Conservation (phyloP, 176 grass and related monocot species). For the Bolboschoenus planiculmis region DNA sequence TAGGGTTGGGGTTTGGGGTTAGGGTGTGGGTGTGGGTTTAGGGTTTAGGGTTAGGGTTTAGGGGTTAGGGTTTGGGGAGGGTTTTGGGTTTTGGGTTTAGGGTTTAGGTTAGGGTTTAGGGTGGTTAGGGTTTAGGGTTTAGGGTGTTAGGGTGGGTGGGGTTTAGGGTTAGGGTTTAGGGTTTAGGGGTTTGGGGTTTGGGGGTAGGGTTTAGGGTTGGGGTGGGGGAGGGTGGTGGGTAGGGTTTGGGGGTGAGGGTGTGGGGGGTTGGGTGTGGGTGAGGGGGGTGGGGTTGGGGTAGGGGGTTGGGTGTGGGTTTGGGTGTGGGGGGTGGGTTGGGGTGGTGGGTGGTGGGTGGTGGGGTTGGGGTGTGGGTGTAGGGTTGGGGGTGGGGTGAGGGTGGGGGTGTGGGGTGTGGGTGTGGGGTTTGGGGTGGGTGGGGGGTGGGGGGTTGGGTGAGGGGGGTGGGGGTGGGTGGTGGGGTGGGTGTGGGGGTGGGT, state of each 20-base stretch:
- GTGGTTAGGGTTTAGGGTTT: background rate
- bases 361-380: background rate
- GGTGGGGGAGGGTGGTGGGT: background rate
- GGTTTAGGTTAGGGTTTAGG: slow-evolving; percentile 5
- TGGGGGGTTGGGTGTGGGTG: background rate
- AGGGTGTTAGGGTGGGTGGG: background rate
- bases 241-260: background rate
- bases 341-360: background rate
- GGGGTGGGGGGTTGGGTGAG: background rate
- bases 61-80: slow-evolving; percentile 2
- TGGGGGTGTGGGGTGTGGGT: background rate
- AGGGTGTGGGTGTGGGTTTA: slow-evolving; percentile 13
- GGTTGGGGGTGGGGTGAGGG: background rate
- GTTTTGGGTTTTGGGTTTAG: background rate
- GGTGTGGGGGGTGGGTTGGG: background rate
- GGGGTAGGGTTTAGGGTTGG: background rate
- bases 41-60: slow-evolving; percentile 11
- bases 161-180: background rate
- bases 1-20: slow-evolving; percentile 14
- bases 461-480: too few relatives aligned
- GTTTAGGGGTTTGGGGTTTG: background rate
- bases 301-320: background rate
- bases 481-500: too few relatives aligned
- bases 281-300: background rate
- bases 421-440: background rate